These are phyloP conservation scores for Atkinsonella hypoxylon DNA, from an alignment of 2,329 filamentous ascomycete genomes.

Conservation along the genomic window DNA sequence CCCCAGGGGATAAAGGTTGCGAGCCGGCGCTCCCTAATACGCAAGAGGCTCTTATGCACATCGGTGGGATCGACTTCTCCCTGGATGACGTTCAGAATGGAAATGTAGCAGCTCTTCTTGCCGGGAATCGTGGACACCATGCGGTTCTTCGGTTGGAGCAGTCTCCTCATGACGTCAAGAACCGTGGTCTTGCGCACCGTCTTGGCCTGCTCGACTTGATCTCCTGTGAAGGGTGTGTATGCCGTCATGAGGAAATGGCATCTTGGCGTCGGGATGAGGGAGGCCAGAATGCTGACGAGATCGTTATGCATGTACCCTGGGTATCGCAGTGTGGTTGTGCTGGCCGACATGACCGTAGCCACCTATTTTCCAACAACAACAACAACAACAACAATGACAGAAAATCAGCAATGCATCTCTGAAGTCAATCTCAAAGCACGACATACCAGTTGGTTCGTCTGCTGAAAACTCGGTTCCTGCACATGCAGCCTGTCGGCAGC, in stretches of 20 bases:
- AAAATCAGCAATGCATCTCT: background rate
- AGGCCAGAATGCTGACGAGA: slow-evolving; percentile 90
- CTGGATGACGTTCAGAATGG: slow-evolving; percentile 97
- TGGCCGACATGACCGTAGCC: slow-evolving; percentile 96
- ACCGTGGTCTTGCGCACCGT: slow-evolving; percentile 97
- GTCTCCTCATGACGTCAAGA: slow-evolving; percentile 87
- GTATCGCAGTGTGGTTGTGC: slow-evolving; percentile 90
- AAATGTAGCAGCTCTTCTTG: slow-evolving; percentile 98
- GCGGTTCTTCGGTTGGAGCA: slow-evolving; percentile 95
- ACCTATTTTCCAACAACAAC: slow-evolving; percentile 33
- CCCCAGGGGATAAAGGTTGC: slow-evolving; percentile 98
- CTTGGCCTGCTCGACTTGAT: slow-evolving; percentile 93
- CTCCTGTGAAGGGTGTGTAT: slow-evolving; percentile 94
- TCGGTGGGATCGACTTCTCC: slow-evolving; percentile 97
- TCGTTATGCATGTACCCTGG: slow-evolving; percentile 99
- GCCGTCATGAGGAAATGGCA: slow-evolving; percentile 98
- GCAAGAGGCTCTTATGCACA: slow-evolving; percentile 93
- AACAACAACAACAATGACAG: too few relatives aligned
- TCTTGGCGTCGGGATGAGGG: slow-evolving; percentile 87
- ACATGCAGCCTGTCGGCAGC: slow-evolving; percentile 90
- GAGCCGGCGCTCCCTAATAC: slow-evolving; percentile 85
- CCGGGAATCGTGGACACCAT: slow-evolving; percentile 95
- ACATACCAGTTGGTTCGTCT: slow-evolving; percentile 83
- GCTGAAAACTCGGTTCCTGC: slow-evolving; percentile 89
- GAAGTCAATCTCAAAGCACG: background rate